phyloP scores from a whole-genome alignment of 352 stramenopile genomes.

The Pythium sp. region DNA sequence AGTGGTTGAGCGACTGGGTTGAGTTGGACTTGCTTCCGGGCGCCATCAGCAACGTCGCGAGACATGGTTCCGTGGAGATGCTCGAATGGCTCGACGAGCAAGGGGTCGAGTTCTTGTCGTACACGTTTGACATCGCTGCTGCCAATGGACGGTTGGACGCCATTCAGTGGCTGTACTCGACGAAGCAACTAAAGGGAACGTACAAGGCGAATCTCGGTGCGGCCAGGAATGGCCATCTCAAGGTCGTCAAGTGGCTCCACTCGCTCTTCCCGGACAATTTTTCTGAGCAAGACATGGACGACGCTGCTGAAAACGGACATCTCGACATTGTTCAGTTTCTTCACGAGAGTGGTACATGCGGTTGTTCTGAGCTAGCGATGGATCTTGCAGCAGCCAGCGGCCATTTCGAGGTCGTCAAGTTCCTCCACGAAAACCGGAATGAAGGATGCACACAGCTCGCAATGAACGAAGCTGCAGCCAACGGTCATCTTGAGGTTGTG shows the following conservation, averaged over 20 bases:
- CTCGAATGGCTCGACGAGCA: background rate
- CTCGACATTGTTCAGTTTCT: background rate
- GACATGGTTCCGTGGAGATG: background rate
- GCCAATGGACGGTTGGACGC: background rate
- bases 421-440: background rate
- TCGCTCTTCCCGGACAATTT: background rate
- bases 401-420: background rate
- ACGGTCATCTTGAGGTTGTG: no score
- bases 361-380: no score
- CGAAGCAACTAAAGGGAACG: background rate
- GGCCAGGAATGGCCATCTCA: background rate
- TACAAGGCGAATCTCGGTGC: background rate
- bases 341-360: no score
- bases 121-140: background rate
- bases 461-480: no score
- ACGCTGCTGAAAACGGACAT: background rate
- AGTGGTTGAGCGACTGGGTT: background rate
- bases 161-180: background rate
- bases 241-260: constrained; percentile 1
- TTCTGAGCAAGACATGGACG: background rate
- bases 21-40: background rate
- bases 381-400: no score
- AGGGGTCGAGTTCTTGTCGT: background rate
- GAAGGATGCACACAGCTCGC: background rate
- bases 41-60: background rate